A percentile compares a stretch with the other conserved stretches of the same genome.
These are phyloP conservation scores for Thielaviopsis euricoi DNA, from an alignment of 2,329 filamentous ascomycete species.

Conservation along the genomic window DNA sequence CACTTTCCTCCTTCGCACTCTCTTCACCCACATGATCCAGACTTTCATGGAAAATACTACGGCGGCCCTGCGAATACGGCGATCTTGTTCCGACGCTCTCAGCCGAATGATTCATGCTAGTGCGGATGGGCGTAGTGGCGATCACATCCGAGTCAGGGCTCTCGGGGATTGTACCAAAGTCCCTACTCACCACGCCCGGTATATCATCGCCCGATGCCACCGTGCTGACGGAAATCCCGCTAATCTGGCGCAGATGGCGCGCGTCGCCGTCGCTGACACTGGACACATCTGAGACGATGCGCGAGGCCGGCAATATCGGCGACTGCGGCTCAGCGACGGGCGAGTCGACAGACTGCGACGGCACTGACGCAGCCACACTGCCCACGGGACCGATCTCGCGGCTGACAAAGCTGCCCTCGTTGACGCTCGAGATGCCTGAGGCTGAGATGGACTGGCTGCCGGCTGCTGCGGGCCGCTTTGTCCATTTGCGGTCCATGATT, in stretches of 20 bases:
- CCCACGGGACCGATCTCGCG: not conserved
- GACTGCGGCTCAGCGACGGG: not conserved
- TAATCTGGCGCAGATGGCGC: constrained; percentile 25
- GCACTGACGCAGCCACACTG: not conserved
- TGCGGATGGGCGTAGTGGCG: not conserved
- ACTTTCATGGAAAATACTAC: constrained; percentile 21
- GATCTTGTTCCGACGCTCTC: not conserved
- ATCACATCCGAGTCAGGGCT: not conserved
- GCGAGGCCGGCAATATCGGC: constrained; percentile 1
- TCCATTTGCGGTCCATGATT: constrained; percentile 19
- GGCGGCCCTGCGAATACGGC: constrained; percentile 13
- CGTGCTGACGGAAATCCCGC: constrained; percentile 25
- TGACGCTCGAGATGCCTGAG: not conserved
- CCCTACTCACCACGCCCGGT: not conserved
- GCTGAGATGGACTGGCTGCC: constrained; percentile 6
- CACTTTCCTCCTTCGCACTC: too few species aligned
- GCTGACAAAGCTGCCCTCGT: not conserved
- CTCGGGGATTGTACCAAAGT: not conserved
- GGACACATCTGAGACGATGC: constrained; percentile 24
- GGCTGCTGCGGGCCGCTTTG: constrained; percentile 6
- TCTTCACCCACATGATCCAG: constrained; percentile 19
- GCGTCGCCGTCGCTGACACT: constrained; percentile 25
- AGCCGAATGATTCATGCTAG: not conserved
- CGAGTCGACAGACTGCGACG: not conserved
- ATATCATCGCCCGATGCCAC: not conserved